These are phyloP conservation scores for Coix lacrymajobi DNA, from an alignment of 176 grass and related monocot genomes.

Conservation along the genomic window DNA sequence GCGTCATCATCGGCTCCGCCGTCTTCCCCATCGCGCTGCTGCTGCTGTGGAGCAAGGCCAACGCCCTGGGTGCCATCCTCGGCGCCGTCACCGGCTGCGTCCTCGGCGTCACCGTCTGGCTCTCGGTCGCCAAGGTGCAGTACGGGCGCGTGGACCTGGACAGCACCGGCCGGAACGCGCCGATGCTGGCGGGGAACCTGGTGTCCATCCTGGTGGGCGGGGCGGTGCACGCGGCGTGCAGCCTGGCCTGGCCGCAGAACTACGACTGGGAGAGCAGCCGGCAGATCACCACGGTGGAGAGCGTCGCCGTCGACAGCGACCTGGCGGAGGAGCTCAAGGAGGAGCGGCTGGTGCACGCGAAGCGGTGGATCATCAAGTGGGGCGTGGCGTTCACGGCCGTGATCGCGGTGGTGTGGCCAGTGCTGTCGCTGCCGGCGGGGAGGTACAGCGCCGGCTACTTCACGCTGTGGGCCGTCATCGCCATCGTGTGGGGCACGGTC, in stretches of 20 bases:
- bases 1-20: constrained; percentile 65
- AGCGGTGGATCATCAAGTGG: constrained; percentile 79
- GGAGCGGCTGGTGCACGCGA: constrained; percentile 54
- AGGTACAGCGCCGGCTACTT: constrained; percentile 61
- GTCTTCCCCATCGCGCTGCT: constrained; percentile 66
- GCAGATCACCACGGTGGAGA: constrained; percentile 67
- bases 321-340: constrained; percentile 54
- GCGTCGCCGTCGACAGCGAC: constrained; percentile 14
- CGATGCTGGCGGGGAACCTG: constrained; percentile 71
- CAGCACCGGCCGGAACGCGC: constrained; percentile 64
- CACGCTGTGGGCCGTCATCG: constrained; percentile 67
- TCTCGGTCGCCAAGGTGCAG: constrained; percentile 51
- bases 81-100: constrained; percentile 44
- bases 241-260: constrained; percentile 50
- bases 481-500: constrained; percentile 59
- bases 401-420: constrained; percentile 61
- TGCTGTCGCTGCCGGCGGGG: constrained; percentile 65
- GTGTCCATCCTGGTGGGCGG: constrained; percentile 65
- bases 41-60: constrained; percentile 71
- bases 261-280: constrained; percentile 73
- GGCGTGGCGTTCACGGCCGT: constrained; percentile 54
- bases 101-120: constrained; percentile 58
- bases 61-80: constrained; percentile 55
- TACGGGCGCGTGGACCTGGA: constrained; percentile 67
- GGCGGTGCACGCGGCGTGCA: constrained; percentile 52